Evolutionary conservation across 1,284 basidiomycete species (phyloP), one percentile per base, ranked within the genome.

Genomic region (Microbotryum saponariae): DNA sequence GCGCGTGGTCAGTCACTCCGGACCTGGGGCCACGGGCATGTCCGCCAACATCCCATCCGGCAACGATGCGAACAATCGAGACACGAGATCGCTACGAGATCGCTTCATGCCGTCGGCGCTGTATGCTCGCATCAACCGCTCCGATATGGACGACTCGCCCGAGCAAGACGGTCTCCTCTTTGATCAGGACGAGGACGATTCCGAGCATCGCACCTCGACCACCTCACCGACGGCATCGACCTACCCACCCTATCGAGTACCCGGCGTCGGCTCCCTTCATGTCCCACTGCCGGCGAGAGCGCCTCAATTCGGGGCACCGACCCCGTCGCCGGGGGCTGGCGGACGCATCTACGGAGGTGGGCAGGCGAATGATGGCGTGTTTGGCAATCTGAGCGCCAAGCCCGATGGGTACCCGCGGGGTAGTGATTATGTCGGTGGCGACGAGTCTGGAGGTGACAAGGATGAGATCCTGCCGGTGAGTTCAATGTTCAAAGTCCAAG

Each of bases 311-410:
- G 62, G 59, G 2, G 42, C 64, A 18, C 58, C 62, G 12, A 46
- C 3, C n/a, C 16, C 54, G 50, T 37, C 12, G 20, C n/a, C n/a
- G 3, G 25, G 37, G 16, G 27, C 31, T 1, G 51, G 59, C 18
- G 59, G 56, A 18, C 18, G 62, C 6, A 48, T 65, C 2, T 62
- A 59, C 29, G 91, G 89, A 20, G 87, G 89, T 1, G 91, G 91
- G 0, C 82, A 80, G 10, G 84, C 88, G 51, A 92, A 94, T 71
- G 92, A 96, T 71, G 94, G 94, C 16, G 93, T 99, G 6, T 99
- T 97, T 75, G 86, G 88, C 51, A 99, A 98, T 74, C 84, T 99
- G 45, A 86, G 84, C 64, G 96, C 94, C 0, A 94, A 97, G 74
- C 93, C 94, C 0, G 80, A 80, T 47, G 69, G 65, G 74, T 42